Evolutionary conservation across 805 yeast genomes (phyloP).

Genomic region (Saturnispora sekii): DNA sequence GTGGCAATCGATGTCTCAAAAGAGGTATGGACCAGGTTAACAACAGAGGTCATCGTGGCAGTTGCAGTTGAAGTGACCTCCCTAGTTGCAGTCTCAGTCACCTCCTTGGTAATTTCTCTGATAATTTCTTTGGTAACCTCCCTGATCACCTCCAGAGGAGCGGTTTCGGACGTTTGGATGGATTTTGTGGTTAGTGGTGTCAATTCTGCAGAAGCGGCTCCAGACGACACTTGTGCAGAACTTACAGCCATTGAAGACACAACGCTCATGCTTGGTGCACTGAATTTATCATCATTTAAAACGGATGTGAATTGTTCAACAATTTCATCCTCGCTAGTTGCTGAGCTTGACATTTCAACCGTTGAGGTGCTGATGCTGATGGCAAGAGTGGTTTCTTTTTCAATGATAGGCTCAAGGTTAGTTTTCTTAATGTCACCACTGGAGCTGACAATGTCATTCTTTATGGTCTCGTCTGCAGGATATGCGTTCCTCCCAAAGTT

Average conservation of each 20-base stretch:
- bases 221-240: neutral
- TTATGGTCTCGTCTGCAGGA: conserved; percentile 3
- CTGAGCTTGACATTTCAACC: too few relatives aligned
- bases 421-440: conserved; percentile 1
- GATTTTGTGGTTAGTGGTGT: conserved; percentile 1
- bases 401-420: too few relatives aligned
- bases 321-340: neutral
- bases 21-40: conserved; percentile 1
- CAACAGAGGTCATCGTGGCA: conserved; percentile 6
- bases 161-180: too few relatives aligned
- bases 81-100: conserved; percentile 8
- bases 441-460: conserved; percentile 6
- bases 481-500: neutral
- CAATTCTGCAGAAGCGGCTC: neutral
- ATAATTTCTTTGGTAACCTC: conserved; percentile 9
- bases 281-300: neutral
- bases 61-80: conserved; percentile 10
- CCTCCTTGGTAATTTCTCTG: conserved; percentile 9
- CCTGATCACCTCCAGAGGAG: neutral
- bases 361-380: neutral
- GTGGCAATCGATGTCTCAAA: neutral
- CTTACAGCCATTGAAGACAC: neutral
- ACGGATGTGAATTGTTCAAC: neutral
- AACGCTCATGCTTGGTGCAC: too few relatives aligned
- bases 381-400: neutral